Evolutionary conservation across 805 yeast genomes (phyloP).

Genomic region (Kluyveromyces nonfermentans): DNA sequence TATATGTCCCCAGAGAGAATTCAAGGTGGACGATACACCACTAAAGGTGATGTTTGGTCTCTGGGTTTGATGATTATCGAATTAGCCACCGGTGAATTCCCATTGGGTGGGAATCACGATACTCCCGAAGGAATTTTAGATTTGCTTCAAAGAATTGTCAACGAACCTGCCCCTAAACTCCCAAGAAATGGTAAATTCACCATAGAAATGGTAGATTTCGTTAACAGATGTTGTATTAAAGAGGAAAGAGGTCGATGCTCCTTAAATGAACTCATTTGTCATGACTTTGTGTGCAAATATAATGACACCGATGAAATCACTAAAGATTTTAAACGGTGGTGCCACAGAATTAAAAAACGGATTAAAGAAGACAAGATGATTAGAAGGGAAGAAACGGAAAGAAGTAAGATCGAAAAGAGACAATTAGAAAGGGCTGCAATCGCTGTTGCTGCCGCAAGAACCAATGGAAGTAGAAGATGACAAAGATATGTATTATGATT

Average conservation of each 20-base stretch:
- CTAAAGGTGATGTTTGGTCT: constrained; percentile 98
- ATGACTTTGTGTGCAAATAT: constrained; percentile 29
- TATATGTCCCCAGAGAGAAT: constrained; percentile 98
- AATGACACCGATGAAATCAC: constrained; percentile 24
- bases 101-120: constrained; percentile 53
- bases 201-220: constrained; percentile 53
- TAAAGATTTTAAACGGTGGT: constrained; percentile 34
- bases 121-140: constrained; percentile 84
- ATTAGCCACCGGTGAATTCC: constrained; percentile 75
- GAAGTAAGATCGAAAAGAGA: constrained; percentile 21
- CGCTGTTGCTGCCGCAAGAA: constrained; percentile 16
- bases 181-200: constrained; percentile 32
- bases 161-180: constrained; percentile 80
- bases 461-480: background rate
- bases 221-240: constrained; percentile 63
- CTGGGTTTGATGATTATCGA: constrained; percentile 85
- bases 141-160: constrained; percentile 82
- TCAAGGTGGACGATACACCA: constrained; percentile 86
- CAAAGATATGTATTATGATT: background rate
- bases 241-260: constrained; percentile 60
- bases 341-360: constrained; percentile 29
- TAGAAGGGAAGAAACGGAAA: constrained; percentile 24
- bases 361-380: constrained; percentile 26
- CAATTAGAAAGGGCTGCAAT: constrained; percentile 19
- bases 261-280: constrained; percentile 55